Percentiles rank a stretch among this genome's conserved stretches.
Evolutionary conservation across 805 yeast genomes (phyloP).

Genomic region (Candida glaebosa): DNA sequence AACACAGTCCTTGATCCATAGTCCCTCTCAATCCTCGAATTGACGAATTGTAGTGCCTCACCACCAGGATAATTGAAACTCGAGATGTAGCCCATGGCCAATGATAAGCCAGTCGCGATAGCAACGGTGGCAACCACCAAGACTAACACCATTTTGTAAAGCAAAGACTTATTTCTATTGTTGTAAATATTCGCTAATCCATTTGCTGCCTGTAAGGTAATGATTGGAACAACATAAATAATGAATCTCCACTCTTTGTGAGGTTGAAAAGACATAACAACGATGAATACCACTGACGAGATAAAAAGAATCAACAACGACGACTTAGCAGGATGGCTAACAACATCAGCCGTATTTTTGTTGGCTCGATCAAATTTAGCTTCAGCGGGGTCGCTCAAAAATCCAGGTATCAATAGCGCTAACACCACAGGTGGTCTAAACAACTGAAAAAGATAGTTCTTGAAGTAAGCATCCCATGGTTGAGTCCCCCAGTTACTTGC

Average conservation of each 20-base stretch:
- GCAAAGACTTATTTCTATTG: conserved; percentile 15
- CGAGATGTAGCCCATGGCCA: conserved; percentile 58
- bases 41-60: conserved; percentile 55
- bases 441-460: conserved; percentile 38
- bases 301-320: conserved; percentile 45
- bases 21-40: conserved; percentile 33
- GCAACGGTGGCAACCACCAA: conserved; percentile 24
- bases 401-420: conserved; percentile 29
- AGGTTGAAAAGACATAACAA: conserved; percentile 71
- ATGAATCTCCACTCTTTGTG: conserved; percentile 96
- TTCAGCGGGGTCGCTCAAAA: conserved; percentile 44
- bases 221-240: conserved; percentile 66
- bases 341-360: conserved; percentile 17
- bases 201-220: conserved; percentile 61
- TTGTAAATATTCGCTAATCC: conserved; percentile 42
- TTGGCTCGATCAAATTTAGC: conserved; percentile 4
- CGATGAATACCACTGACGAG: conserved; percentile 54
- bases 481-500: conserved; percentile 81
- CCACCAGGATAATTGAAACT: conserved; percentile 90
- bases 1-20: conserved; percentile 18
- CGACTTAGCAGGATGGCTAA: conserved; percentile 26
- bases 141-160: conserved; percentile 26
- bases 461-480: conserved; percentile 68
- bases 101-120: conserved; percentile 35
- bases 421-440: conserved; percentile 46